These are phyloP conservation scores for Chaetothyriales sp. DNA, from an alignment of 2,329 filamentous ascomycete genomes.

Conservation along the genomic window DNA sequence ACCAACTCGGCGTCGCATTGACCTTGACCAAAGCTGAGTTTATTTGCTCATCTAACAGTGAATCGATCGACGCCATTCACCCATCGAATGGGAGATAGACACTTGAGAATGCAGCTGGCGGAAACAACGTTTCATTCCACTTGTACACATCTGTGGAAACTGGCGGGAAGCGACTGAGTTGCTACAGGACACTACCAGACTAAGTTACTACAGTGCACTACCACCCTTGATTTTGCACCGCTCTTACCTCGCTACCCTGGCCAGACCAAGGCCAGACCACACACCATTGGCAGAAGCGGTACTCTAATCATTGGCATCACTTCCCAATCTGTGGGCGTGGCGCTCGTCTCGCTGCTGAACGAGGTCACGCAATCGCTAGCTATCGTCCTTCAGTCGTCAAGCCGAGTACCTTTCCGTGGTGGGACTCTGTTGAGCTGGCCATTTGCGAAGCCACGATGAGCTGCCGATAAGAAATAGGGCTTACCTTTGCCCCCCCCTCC, in stretches of 20 bases:
- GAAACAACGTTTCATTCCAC: background rate
- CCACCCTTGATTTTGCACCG: background rate
- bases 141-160: background rate
- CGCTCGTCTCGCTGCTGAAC: background rate
- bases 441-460: no score
- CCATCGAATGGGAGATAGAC: background rate
- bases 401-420: background rate
- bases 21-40: background rate
- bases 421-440: background rate
- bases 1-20: background rate
- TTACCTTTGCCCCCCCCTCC: no score
- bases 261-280: background rate
- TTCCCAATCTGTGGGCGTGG: background rate
- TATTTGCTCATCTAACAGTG: background rate
- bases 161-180: background rate
- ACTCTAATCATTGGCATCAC: background rate
- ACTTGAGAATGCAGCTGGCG: background rate
- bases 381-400: background rate
- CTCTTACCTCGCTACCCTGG: background rate
- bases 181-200: no score
- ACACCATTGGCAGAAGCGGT: background rate
- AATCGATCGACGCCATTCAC: background rate
- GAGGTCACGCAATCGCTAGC: background rate
- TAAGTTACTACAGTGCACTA: no score
- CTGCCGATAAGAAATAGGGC: background rate